Percentiles rank a stretch among this genome's conserved stretches.
Conservation (phyloP, 805 yeast species). For the Wickerhamiella nectarea region DNA sequence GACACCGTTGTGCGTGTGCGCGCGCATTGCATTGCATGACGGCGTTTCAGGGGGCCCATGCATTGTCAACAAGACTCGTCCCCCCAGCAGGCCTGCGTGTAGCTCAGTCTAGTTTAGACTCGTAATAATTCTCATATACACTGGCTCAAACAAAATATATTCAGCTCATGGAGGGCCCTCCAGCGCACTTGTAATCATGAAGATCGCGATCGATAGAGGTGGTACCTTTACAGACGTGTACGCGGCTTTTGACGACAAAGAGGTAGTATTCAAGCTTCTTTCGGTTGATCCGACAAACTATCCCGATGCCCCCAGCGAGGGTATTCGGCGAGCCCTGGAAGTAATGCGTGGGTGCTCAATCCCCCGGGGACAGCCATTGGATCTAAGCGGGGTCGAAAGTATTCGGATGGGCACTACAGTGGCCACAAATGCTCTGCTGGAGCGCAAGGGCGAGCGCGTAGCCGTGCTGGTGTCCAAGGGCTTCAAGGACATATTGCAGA, state of each 20-base stretch:
- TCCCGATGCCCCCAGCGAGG: slow-evolving; percentile 85
- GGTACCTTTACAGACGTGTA: slow-evolving; percentile 84
- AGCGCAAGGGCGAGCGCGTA: slow-evolving; percentile 81
- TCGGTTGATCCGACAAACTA: slow-evolving; percentile 86
- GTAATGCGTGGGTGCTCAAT: slow-evolving; percentile 38
- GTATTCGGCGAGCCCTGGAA: slow-evolving; percentile 67
- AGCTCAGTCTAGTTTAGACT: too few relatives aligned
- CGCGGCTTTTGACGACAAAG: slow-evolving; percentile 40
- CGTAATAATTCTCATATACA: too few relatives aligned
- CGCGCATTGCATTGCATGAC: not conserved
- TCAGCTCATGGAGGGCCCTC: not conserved
- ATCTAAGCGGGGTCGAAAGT: slow-evolving; percentile 39
- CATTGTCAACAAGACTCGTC: too few relatives aligned
- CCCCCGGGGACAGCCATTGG: slow-evolving; percentile 47
- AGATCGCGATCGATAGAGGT: slow-evolving; percentile 38
- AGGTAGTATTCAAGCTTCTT: slow-evolving; percentile 59
- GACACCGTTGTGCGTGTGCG: too few relatives aligned
- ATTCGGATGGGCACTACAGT: slow-evolving; percentile 90
- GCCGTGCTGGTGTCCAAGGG: slow-evolving; percentile 82
- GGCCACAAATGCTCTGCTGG: slow-evolving; percentile 88
- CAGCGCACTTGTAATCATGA: slow-evolving; percentile 5
- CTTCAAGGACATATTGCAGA: slow-evolving; percentile 63
- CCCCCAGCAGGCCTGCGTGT: not conserved
- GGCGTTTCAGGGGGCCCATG: not conserved
- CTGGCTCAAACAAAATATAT: not conserved